These are phyloP conservation scores for Glonium stellatum DNA, from an alignment of 495 filamentous ascomycete species.

Conservation along the genomic window DNA sequence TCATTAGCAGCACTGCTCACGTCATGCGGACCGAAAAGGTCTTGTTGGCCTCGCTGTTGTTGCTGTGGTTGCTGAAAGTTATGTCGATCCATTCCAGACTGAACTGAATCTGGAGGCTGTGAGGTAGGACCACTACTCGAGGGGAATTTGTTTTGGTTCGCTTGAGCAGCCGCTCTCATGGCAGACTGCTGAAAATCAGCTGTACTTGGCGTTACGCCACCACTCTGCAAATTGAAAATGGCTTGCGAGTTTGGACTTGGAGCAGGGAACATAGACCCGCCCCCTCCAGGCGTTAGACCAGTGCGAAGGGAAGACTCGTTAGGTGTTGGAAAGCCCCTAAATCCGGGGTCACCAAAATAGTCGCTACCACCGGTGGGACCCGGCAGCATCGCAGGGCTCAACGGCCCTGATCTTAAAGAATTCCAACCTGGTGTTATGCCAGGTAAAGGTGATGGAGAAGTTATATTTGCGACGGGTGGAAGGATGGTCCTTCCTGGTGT, in stretches of 20 bases:
- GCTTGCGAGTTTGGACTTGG: constrained; percentile 82
- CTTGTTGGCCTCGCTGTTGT: constrained; percentile 42
- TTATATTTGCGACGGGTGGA: constrained; percentile 83
- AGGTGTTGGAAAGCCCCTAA: constrained; percentile 84
- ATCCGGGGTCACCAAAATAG: constrained; percentile 67
- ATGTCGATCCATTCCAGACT: constrained; percentile 42
- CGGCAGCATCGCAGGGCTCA: constrained; percentile 96
- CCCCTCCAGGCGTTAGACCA: constrained; percentile 88
- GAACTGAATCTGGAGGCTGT: constrained; percentile 36
- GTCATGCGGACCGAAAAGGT: constrained; percentile 76
- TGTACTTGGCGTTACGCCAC: constrained; percentile 79
- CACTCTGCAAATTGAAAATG: constrained; percentile 70
- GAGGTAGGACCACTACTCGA: constrained; percentile 43
- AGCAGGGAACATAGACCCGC: constrained; percentile 95
- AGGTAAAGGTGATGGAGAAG: constrained; percentile 78
- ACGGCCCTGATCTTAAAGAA: constrained; percentile 80
- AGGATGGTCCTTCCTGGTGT: constrained; percentile 86
- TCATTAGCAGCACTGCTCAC: constrained; percentile 93
- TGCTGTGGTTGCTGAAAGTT: constrained; percentile 34
- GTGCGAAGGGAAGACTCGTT: constrained; percentile 94
- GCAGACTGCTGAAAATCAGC: constrained; percentile 94
- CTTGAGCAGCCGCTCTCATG: constrained; percentile 58
- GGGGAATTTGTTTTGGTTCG: constrained; percentile 40
- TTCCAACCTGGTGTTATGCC: constrained; percentile 69
- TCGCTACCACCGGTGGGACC: constrained; percentile 71